Evolutionary conservation across 2,329 filamentous ascomycete species (phyloP).

Genomic region (Beauveria caledonica): DNA sequence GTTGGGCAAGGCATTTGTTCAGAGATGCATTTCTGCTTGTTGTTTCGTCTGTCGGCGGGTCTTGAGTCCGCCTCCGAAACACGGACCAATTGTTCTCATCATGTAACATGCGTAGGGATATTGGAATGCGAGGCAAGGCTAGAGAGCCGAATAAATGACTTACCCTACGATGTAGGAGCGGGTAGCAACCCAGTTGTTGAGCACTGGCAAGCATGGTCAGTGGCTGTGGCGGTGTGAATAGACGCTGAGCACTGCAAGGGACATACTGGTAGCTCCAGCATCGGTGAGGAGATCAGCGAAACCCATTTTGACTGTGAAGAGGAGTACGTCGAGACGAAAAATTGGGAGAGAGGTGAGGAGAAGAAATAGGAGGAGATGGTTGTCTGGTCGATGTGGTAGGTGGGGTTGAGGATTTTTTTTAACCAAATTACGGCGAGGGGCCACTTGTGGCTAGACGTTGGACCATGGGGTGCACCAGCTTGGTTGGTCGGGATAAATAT

Average conservation of each 20-base stretch:
- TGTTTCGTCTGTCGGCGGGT: slow-evolving; percentile 74
- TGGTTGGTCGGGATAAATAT: slow-evolving; percentile 15
- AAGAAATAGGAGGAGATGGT: slow-evolving; percentile 22
- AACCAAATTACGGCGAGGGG: slow-evolving; percentile 20
- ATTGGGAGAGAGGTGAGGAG: slow-evolving; percentile 21
- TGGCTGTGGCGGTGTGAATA: slow-evolving; percentile 21
- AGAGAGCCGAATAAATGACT: slow-evolving; percentile 28
- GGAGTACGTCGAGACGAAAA: slow-evolving; percentile 18
- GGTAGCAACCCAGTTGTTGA: slow-evolving; percentile 66
- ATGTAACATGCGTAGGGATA: slow-evolving; percentile 15
- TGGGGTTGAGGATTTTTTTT: slow-evolving; percentile 35
- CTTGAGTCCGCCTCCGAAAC: slow-evolving; percentile 91
- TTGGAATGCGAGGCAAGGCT: not conserved
- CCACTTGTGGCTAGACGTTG: slow-evolving; percentile 15
- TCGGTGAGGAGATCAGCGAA: slow-evolving; percentile 61
- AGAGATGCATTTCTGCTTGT: slow-evolving; percentile 72
- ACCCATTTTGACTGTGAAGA: slow-evolving; percentile 48
- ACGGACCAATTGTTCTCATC: slow-evolving; percentile 93
- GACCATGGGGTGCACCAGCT: not conserved
- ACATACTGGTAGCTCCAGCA: slow-evolving; percentile 46
- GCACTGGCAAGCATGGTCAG: slow-evolving; percentile 40
- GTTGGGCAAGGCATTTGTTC: slow-evolving; percentile 31
- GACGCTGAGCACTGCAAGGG: slow-evolving; percentile 17
- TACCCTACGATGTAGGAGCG: slow-evolving; percentile 80
- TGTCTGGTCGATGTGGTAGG: slow-evolving; percentile 30